phyloP scores from a whole-genome alignment of 192 early-diverging fungal species.

The Gryganskiella cystojenkinii region DNA sequence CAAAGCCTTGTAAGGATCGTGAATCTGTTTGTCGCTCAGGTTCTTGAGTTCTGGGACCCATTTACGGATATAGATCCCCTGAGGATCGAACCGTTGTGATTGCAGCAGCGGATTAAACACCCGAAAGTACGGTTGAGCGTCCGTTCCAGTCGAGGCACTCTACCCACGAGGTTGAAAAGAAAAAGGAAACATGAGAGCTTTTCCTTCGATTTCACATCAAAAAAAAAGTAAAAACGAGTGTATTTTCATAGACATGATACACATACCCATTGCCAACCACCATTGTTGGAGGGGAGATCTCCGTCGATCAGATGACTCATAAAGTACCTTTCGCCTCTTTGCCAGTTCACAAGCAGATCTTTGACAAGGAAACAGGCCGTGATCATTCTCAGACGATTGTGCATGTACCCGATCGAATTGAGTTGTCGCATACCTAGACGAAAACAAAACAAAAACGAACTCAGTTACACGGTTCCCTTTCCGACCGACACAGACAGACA shows the following conservation, averaged over 20 bases:
- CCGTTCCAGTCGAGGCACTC: slow-evolving; percentile 74
- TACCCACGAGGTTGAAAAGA: not conserved
- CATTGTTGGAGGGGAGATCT: slow-evolving; percentile 78
- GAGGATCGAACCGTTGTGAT: slow-evolving; percentile 65
- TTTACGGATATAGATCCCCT: slow-evolving; percentile 64
- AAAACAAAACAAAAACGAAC: not conserved
- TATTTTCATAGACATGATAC: not conserved
- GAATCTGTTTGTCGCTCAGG: slow-evolving; percentile 59
- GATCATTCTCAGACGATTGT: slow-evolving; percentile 78
- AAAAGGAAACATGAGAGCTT: not conserved
- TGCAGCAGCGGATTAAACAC: slow-evolving; percentile 72
- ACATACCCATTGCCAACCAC: slow-evolving; percentile 74
- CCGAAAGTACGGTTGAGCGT: slow-evolving; percentile 79
- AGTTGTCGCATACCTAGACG: slow-evolving; percentile 67
- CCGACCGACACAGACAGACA: too few species aligned
- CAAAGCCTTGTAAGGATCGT: slow-evolving; percentile 61
- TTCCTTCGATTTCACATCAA: not conserved
- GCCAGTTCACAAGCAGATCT: slow-evolving; percentile 73
- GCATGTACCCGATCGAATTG: slow-evolving; percentile 67
- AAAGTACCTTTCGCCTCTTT: slow-evolving; percentile 70
- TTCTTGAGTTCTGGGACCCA: slow-evolving; percentile 71
- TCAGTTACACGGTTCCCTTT: too few species aligned
- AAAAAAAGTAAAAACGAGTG: slow-evolving; percentile 7
- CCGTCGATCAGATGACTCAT: slow-evolving; percentile 72
- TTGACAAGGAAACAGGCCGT: slow-evolving; percentile 60